Conservation (phyloP, 176 grass and related monocot species). For the Tillandsia fasciculata region DNA sequence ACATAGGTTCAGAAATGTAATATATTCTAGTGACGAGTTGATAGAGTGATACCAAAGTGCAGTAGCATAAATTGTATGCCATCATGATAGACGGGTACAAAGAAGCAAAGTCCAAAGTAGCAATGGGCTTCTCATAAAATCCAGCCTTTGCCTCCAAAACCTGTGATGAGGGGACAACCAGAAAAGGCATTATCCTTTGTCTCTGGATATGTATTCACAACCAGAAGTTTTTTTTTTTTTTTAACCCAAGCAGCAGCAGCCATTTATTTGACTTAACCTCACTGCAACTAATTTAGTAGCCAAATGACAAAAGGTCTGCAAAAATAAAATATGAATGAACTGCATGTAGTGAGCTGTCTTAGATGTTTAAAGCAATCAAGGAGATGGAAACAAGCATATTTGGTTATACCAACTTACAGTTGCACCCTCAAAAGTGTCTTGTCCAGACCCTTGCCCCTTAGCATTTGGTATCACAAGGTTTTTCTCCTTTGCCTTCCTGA, state of each 20-base stretch:
- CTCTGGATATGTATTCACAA: too few species aligned
- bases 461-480: conserved; percentile 98
- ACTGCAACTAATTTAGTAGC: too few species aligned
- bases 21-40: background rate
- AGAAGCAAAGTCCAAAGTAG: conserved; percentile 99
- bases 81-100: conserved; percentile 99
- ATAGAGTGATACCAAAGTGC: conserved; percentile 68
- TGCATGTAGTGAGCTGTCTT: background rate
- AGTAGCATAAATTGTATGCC: conserved; percentile 98
- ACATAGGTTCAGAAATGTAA: background rate
- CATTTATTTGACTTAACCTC: too few species aligned
- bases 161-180: conserved; percentile 25
- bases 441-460: conserved; percentile 72
- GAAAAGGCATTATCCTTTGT: background rate
- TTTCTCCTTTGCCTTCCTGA: conserved; percentile 90
- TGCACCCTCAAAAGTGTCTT: conserved; percentile 94
- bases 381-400: conserved; percentile 8
- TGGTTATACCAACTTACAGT: conserved; percentile 62
- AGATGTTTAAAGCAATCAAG: conserved; percentile 2
- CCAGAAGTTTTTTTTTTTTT: too few species aligned
- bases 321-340: too few species aligned
- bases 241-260: too few species aligned
- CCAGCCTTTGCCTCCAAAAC: conserved; percentile 98
- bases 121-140: conserved; percentile 96
- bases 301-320: too few species aligned